Conservation (phyloP, 768 basidiomycete species). For the Lyophyllum semitale region DNA sequence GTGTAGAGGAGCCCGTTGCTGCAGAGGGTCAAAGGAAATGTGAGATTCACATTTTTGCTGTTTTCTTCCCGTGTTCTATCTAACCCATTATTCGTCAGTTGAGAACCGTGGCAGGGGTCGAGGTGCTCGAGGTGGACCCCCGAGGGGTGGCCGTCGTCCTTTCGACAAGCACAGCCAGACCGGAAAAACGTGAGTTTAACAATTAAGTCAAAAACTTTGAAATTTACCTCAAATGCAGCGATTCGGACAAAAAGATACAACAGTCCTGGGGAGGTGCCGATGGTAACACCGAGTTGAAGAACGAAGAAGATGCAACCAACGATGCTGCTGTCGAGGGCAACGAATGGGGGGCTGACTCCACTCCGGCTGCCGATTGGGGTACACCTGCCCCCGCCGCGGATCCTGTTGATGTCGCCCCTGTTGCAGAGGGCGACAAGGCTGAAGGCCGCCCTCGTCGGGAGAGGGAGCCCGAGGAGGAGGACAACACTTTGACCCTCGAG, state of each 20-base stretch:
- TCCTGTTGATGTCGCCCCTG: constrained; percentile 30
- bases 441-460: constrained; percentile 48
- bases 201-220: neutral
- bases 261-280: constrained; percentile 96
- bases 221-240: constrained; percentile 44
- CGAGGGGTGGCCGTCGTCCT: constrained; percentile 67
- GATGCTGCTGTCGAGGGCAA: constrained; percentile 66
- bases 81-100: constrained; percentile 28
- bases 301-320: constrained; percentile 70
- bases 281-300: constrained; percentile 79
- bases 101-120: constrained; percentile 56
- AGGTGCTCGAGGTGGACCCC: constrained; percentile 49
- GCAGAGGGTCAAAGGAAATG: constrained; percentile 38
- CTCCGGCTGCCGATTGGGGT: constrained; percentile 48
- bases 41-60: constrained; percentile 21
- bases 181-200: constrained; percentile 68
- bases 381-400: constrained; percentile 25
- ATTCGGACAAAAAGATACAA: constrained; percentile 93
- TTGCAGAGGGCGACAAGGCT: constrained; percentile 42
- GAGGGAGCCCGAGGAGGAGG: constrained; percentile 80
- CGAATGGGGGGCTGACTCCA: constrained; percentile 54
- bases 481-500: constrained; percentile 92
- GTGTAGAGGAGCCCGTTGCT: constrained; percentile 33
- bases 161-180: constrained; percentile 89
- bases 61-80: constrained; percentile 3